phyloP scores from a whole-genome alignment of 2,329 filamentous ascomycete genomes.

The Paradendryphiella salina region DNA sequence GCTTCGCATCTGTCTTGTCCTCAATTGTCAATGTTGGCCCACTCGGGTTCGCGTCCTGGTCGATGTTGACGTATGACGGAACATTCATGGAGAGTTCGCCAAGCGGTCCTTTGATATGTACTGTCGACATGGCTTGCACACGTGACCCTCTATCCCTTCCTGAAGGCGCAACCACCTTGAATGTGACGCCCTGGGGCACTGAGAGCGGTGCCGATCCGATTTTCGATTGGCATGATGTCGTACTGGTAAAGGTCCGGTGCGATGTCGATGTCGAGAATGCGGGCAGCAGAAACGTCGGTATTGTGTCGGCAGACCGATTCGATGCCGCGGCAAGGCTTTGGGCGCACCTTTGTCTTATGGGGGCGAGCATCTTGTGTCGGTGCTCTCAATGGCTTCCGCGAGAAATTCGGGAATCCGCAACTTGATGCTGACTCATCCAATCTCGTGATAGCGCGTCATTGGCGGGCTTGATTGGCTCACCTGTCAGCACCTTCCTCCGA shows the following conservation, averaged over 20 bases:
- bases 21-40: conserved; percentile 71
- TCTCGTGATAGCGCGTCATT: conserved; percentile 18
- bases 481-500: conserved; percentile 1
- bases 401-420: conserved; percentile 32
- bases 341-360: conserved; percentile 59
- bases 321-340: conserved; percentile 59
- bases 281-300: conserved; percentile 74
- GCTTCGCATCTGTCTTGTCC: conserved; percentile 69
- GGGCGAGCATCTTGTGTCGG: conserved; percentile 63
- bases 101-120: conserved; percentile 79
- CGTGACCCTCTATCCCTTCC: conserved; percentile 62
- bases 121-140: conserved; percentile 64
- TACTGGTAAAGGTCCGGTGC: conserved; percentile 70
- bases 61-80: conserved; percentile 75
- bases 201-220: conserved; percentile 69
- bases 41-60: conserved; percentile 64
- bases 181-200: conserved; percentile 63
- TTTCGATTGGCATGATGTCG: conserved; percentile 71
- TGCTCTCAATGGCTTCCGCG: conserved; percentile 16
- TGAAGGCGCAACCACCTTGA: conserved; percentile 68
- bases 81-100: conserved; percentile 77
- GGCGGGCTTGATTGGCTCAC: conserved; percentile 9
- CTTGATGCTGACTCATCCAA: conserved; percentile 22
- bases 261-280: conserved; percentile 60
- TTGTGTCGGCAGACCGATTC: conserved; percentile 50